phyloP scores from a whole-genome alignment of 768 basidiomycete species.

The Boletus subcaerulescens region DNA sequence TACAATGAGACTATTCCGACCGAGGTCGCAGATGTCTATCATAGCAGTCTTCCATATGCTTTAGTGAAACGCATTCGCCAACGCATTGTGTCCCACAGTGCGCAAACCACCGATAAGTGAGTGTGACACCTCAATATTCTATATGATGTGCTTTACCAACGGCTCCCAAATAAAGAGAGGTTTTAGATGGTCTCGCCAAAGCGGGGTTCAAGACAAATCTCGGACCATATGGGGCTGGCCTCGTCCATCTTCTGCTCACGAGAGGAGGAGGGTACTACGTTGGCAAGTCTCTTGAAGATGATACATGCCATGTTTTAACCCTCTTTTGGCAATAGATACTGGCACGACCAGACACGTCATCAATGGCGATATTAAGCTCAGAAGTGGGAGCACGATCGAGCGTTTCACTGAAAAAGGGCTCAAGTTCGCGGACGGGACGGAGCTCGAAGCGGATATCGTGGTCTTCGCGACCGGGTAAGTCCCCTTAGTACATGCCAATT shows the following conservation, averaged over 20 bases:
- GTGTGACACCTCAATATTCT: background rate
- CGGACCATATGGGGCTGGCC: slow-evolving; percentile 35
- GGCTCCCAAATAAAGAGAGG: slow-evolving; percentile 22
- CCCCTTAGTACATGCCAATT: background rate
- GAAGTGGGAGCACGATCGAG: slow-evolving; percentile 37
- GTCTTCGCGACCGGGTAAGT: slow-evolving; percentile 32
- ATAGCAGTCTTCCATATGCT: slow-evolving; percentile 13
- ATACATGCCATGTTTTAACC: background rate
- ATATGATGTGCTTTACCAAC: background rate
- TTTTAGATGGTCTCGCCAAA: slow-evolving; percentile 36
- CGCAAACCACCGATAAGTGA: slow-evolving; percentile 28
- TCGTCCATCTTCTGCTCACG: slow-evolving; percentile 24
- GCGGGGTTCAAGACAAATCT: slow-evolving; percentile 38
- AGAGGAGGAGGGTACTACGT: slow-evolving; percentile 42
- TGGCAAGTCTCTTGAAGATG: slow-evolving; percentile 19
- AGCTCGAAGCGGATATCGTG: slow-evolving; percentile 32
- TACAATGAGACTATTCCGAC: slow-evolving; percentile 9
- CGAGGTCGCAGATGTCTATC: slow-evolving; percentile 21
- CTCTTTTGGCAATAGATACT: slow-evolving; percentile 18
- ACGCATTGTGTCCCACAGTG: slow-evolving; percentile 12
- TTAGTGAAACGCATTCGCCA: slow-evolving; percentile 18
- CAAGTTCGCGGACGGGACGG: slow-evolving; percentile 11
- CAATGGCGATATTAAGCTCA: slow-evolving; percentile 50
- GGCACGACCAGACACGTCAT: slow-evolving; percentile 45
- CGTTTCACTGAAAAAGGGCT: slow-evolving; percentile 33